Evolutionary conservation across 2,329 filamentous ascomycete genomes (phyloP).

Genomic region (Phialophora tarda): DNA sequence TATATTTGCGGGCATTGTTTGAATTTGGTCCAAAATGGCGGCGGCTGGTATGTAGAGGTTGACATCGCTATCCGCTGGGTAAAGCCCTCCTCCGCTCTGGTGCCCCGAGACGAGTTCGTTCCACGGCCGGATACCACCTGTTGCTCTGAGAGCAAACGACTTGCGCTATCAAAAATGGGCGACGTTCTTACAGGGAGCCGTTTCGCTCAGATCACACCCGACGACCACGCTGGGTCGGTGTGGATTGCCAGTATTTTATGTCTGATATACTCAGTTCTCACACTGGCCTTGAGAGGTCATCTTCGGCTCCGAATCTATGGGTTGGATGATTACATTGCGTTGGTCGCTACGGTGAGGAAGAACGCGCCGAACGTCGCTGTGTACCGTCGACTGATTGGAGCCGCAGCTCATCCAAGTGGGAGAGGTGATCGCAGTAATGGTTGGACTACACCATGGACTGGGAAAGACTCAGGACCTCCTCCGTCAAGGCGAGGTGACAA

Average conservation of each 20-base stretch:
- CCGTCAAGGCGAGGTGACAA: slow-evolving; percentile 18
- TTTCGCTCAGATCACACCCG: slow-evolving; percentile 34
- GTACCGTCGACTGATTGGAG: background rate
- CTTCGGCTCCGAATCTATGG: slow-evolving; percentile 34
- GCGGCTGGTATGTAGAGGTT: background rate
- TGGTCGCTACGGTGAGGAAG: slow-evolving; percentile 27
- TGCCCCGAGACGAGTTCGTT: background rate
- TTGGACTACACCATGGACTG: slow-evolving; percentile 39
- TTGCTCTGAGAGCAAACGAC: background rate
- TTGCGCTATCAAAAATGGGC: slow-evolving; percentile 17
- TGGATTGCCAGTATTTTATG: slow-evolving; percentile 37
- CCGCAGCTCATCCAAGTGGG: slow-evolving; percentile 37
- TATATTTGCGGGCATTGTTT: background rate
- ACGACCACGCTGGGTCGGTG: slow-evolving; percentile 35
- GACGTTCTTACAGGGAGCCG: slow-evolving; percentile 19
- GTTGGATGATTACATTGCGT: slow-evolving; percentile 33
- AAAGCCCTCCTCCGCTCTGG: background rate
- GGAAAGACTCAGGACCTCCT: slow-evolving; percentile 37
- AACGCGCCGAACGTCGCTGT: background rate
- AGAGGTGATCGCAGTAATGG: slow-evolving; percentile 39
- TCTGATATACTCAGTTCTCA: slow-evolving; percentile 35
- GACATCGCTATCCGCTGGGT: background rate
- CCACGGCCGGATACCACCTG: background rate
- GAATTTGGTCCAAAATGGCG: background rate
- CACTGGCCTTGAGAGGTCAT: slow-evolving; percentile 30